Conservation (phyloP, 257 asterid species). For the Osmanthus fragrans region DNA sequence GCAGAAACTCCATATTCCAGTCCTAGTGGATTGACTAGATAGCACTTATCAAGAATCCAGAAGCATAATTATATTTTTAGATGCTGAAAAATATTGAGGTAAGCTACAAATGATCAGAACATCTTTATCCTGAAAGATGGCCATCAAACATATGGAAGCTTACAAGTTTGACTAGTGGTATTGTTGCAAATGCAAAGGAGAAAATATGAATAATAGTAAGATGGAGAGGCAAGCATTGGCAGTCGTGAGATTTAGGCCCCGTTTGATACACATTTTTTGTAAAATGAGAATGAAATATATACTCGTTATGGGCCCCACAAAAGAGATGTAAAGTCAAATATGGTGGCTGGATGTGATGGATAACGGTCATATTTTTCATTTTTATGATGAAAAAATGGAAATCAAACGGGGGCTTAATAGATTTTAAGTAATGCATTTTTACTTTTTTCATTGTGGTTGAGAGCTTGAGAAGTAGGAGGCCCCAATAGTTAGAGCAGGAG, state of each 20-base stretch:
- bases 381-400: too few relatives aligned
- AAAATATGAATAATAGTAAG: not conserved
- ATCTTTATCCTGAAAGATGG: not conserved
- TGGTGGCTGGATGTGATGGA: too few relatives aligned
- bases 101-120: not conserved
- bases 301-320: too few relatives aligned
- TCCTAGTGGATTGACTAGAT: not conserved
- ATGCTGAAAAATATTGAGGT: not conserved
- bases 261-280: too few relatives aligned
- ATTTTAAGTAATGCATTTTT: not conserved
- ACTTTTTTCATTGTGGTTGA: not conserved
- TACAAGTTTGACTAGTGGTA: not conserved
- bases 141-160: not conserved
- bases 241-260: not conserved
- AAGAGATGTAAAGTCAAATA: too few relatives aligned
- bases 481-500: not conserved
- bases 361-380: too few relatives aligned
- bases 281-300: too few relatives aligned
- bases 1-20: not conserved
- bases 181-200: not conserved
- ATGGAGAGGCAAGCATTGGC: not conserved
- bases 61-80: constrained; percentile 2
- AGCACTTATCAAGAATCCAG: not conserved
- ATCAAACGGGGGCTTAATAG: too few relatives aligned
- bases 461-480: not conserved